Conservation (phyloP, 2,329 filamentous ascomycete species). For the Davidsoniella neocaledoniae region DNA sequence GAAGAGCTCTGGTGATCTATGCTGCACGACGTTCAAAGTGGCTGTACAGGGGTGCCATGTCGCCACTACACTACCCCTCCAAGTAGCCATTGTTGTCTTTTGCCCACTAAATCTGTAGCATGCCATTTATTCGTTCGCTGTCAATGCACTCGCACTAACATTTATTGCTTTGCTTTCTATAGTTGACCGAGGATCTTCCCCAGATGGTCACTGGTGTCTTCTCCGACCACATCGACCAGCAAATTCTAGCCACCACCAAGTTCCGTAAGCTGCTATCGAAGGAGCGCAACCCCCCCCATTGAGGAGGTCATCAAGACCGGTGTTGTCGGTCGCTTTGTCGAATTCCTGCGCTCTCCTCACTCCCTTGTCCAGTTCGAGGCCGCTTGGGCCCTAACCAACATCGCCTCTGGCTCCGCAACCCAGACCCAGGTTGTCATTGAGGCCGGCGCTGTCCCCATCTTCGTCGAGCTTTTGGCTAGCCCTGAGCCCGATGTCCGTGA, state of each 20-base stretch:
- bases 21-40: neutral
- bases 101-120: too few species aligned
- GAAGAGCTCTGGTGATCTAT: neutral
- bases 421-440: conserved; percentile 99
- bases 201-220: conserved; percentile 97
- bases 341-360: conserved; percentile 94
- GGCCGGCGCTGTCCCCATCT: conserved; percentile 93
- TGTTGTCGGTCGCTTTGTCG: conserved; percentile 91
- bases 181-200: conserved; percentile 96
- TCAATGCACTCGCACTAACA: conserved; percentile 15
- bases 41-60: conserved; percentile 5
- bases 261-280: conserved; percentile 97
- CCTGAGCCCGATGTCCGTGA: conserved; percentile 95
- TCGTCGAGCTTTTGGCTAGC: conserved; percentile 87
- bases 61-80: conserved; percentile 10
- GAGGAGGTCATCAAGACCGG: conserved; percentile 99
- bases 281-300: conserved; percentile 96
- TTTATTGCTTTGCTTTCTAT: conserved; percentile 11
- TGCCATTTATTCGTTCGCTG: neutral
- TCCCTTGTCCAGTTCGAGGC: conserved; percentile 98
- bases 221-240: conserved; percentile 93
- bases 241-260: conserved; percentile 95
- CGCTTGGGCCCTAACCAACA: conserved; percentile 98
- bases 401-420: conserved; percentile 88
- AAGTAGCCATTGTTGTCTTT: neutral